A percentile compares a stretch with the other conserved stretches of the same genome.
Conservation (phyloP, 495 filamentous ascomycete genomes). For the Neurospora sublineolata region DNA sequence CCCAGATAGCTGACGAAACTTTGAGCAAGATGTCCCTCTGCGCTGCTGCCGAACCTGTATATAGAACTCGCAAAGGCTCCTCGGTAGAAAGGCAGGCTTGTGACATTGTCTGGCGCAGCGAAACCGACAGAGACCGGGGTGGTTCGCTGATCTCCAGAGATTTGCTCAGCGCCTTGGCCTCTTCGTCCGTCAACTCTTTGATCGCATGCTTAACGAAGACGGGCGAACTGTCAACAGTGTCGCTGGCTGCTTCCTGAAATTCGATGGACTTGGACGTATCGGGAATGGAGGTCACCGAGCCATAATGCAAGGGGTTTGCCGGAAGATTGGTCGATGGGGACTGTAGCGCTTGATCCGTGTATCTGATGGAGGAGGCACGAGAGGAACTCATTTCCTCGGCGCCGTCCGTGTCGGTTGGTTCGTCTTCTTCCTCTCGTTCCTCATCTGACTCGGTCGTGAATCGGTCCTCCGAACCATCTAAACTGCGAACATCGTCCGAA, state of each 20-base stretch:
- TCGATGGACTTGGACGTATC: constrained; percentile 37
- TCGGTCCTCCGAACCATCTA: constrained; percentile 37
- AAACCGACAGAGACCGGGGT: constrained; percentile 38
- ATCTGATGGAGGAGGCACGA: constrained; percentile 28
- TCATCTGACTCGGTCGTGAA: constrained; percentile 23
- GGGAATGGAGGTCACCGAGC: constrained; percentile 1
- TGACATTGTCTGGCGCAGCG: constrained; percentile 63
- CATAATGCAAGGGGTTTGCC: constrained; percentile 26
- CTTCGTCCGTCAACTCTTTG: constrained; percentile 41
- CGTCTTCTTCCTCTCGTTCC: constrained; percentile 14
- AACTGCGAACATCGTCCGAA: constrained; percentile 43
- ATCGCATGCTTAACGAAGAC: constrained; percentile 54
- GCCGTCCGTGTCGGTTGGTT: constrained; percentile 28
- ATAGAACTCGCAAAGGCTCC: constrained; percentile 59
- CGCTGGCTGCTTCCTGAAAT: constrained; percentile 45
- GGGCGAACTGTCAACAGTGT: constrained; percentile 27
- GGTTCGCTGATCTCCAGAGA: constrained; percentile 22
- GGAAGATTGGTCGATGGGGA: constrained; percentile 32
- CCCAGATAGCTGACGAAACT: constrained; percentile 52
- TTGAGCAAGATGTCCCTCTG: constrained; percentile 66
- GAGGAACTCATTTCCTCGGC: constrained; percentile 34
- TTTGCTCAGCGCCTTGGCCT: constrained; percentile 37
- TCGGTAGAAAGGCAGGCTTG: constrained; percentile 48
- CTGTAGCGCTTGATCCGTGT: constrained; percentile 27
- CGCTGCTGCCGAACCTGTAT: constrained; percentile 50